A percentile compares a stretch with the other conserved stretches of the same genome.
Conservation (phyloP, 768 basidiomycete genomes). For the Xerocomellus intermedius region DNA sequence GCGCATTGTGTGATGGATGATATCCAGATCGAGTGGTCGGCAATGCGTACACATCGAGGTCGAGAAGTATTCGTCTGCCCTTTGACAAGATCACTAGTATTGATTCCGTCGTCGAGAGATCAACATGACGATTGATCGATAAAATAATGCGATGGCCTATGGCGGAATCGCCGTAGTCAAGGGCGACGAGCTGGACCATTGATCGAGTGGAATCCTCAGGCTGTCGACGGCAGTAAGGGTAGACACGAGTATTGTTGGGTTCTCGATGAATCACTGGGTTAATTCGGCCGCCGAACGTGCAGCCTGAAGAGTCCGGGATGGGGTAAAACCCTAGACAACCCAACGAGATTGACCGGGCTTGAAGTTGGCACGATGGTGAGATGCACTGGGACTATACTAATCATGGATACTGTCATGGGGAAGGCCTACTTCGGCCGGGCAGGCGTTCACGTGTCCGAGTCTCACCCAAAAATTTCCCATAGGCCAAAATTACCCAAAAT, state of each 20-base stretch:
- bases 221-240: background rate
- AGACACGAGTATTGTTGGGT: background rate
- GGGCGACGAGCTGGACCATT: background rate
- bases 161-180: conserved; percentile 3
- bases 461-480: too few species aligned
- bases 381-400: too few species aligned
- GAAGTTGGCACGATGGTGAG: background rate
- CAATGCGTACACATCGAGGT: conserved; percentile 12
- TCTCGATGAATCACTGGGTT: background rate
- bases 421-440: too few species aligned
- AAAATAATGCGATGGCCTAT: background rate
- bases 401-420: background rate
- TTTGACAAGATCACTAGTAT: background rate
- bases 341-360: background rate
- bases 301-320: background rate
- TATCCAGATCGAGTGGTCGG: background rate
- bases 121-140: background rate
- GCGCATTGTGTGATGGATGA: background rate
- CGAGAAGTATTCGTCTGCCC: background rate
- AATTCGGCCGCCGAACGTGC: background rate
- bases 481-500: too few species aligned
- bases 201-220: background rate
- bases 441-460: too few species aligned
- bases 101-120: background rate
- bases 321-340: background rate